Conservation (phyloP, 1,284 basidiomycete species). For the Coriolopsis trogii region DNA sequence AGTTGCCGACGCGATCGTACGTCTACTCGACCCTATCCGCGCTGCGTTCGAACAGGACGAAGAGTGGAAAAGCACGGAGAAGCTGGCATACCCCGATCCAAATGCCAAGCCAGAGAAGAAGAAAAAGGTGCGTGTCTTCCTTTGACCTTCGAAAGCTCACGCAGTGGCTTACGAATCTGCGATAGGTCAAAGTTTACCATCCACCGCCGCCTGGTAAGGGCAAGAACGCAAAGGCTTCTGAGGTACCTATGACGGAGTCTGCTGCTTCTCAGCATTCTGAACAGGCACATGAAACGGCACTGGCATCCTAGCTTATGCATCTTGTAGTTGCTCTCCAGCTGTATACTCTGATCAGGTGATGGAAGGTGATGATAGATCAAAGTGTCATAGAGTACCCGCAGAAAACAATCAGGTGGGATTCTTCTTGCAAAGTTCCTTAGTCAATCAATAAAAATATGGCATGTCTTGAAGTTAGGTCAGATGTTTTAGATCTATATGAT, state of each 20-base stretch:
- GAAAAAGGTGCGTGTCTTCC: slow-evolving; percentile 53
- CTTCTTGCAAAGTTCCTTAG: no score
- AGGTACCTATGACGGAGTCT: slow-evolving; percentile 34
- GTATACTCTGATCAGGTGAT: no score
- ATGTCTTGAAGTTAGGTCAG: no score
- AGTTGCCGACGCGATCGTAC: slow-evolving; percentile 79
- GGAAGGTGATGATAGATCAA: no score
- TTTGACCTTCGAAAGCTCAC: neutral
- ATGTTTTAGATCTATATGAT: no score
- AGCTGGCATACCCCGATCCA: slow-evolving; percentile 84
- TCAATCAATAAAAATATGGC: no score
- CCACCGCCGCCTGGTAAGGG: slow-evolving; percentile 79
- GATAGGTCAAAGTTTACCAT: slow-evolving; percentile 62
- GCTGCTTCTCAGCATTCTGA: no score
- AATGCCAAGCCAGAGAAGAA: slow-evolving; percentile 64
- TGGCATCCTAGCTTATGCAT: no score
- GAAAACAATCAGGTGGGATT: no score
- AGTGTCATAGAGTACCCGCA: no score
- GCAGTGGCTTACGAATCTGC: neutral
- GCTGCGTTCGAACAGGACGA: slow-evolving; percentile 74
- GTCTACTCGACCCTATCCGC: slow-evolving; percentile 84
- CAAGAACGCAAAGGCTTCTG: slow-evolving; percentile 47
- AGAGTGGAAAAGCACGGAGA: slow-evolving; percentile 83
- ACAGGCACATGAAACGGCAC: no score
- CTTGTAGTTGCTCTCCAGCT: no score